These are phyloP conservation scores for Yamadazyma friedrichii DNA, from an alignment of 1,139 yeast genomes.

Conservation along the genomic window DNA sequence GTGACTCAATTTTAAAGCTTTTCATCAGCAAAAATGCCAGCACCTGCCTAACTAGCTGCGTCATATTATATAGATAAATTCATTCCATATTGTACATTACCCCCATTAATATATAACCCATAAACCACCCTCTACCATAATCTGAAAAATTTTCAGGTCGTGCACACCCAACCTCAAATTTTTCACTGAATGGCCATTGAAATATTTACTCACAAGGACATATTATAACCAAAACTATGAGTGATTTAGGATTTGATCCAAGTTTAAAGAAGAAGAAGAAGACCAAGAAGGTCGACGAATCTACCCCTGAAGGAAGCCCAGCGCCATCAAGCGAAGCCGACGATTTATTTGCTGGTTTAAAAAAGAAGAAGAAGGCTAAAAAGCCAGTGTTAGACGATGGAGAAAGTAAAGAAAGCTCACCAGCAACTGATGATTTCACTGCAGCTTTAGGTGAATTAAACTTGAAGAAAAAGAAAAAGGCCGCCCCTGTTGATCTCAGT, in stretches of 20 bases:
- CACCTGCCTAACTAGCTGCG: background rate
- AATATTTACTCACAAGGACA: slow-evolving; percentile 2
- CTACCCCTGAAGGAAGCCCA: slow-evolving; percentile 27
- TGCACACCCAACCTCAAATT: slow-evolving; percentile 5
- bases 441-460: slow-evolving; percentile 72
- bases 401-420: slow-evolving; percentile 28
- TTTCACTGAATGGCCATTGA: slow-evolving; percentile 8
- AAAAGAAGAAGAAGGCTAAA: slow-evolving; percentile 52
- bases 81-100: background rate
- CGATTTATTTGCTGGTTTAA: slow-evolving; percentile 55
- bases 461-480: slow-evolving; percentile 85
- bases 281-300: slow-evolving; percentile 47
- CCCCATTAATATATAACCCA: background rate
- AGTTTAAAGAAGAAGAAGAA: slow-evolving; percentile 86
- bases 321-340: slow-evolving; percentile 39
- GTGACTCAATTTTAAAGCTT: no score
- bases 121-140: background rate
- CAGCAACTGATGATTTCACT: slow-evolving; percentile 52
- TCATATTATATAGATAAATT: background rate
- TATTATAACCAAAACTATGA: slow-evolving; percentile 22
- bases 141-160: slow-evolving; percentile 9
- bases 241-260: slow-evolving; percentile 77
- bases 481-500: slow-evolving; percentile 56
- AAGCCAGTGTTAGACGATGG: slow-evolving; percentile 37
- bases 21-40: no score